These are phyloP conservation scores for Leucosporidium yakuticum DNA, from an alignment of 768 basidiomycete genomes.

Conservation along the genomic window DNA sequence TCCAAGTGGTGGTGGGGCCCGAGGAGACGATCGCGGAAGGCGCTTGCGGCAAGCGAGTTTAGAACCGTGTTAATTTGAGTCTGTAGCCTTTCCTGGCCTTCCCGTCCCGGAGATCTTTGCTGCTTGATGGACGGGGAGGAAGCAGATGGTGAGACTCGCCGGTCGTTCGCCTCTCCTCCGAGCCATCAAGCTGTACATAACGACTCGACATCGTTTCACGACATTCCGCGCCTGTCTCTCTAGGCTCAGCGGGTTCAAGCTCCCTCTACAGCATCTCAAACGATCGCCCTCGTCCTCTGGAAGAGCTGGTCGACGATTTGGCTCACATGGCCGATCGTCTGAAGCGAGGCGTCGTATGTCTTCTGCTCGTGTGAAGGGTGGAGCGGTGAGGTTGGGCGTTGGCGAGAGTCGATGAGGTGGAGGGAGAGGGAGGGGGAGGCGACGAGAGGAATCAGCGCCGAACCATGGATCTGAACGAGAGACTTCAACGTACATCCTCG, in stretches of 20 bases:
- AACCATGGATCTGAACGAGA: constrained; percentile 3
- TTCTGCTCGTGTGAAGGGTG: constrained; percentile 50
- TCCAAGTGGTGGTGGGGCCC: too few species aligned
- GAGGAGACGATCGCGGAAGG: too few species aligned
- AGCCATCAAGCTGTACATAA: too few species aligned
- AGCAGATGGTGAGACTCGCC: too few species aligned
- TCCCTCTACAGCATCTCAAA: not conserved
- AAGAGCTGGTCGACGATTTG: constrained; percentile 70
- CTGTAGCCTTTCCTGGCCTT: too few species aligned
- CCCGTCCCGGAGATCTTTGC: too few species aligned
- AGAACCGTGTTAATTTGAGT: too few species aligned
- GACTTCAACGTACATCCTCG: constrained; percentile 50
- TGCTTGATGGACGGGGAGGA: too few species aligned
- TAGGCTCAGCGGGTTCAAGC: constrained; percentile 2
- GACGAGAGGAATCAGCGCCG: not conserved
- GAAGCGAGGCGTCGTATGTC: constrained; percentile 79
- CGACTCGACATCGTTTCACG: too few species aligned
- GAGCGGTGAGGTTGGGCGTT: not conserved
- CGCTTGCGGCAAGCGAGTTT: too few species aligned
- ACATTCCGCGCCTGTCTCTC: not conserved
- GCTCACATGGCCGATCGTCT: constrained; percentile 79
- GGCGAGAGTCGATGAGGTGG: not conserved
- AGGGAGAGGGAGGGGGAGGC: not conserved
- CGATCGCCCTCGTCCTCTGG: constrained; percentile 27
- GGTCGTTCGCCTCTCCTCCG: too few species aligned